Evolutionary conservation across 768 basidiomycete genomes (phyloP).

Genomic region (Trametes cubensis): DNA sequence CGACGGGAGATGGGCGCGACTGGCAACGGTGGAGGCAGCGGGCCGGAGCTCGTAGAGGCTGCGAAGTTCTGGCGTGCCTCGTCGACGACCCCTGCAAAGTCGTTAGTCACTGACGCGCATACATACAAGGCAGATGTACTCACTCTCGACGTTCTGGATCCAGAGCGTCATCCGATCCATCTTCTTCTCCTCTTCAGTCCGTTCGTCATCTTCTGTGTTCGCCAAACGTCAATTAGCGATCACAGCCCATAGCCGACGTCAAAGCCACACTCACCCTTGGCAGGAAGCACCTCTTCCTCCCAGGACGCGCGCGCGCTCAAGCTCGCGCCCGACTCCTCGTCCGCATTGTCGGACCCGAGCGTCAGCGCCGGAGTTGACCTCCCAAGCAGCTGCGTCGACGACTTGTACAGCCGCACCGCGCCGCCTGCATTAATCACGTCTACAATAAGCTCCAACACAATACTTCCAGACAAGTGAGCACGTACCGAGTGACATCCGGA

Average conservation of each 20-base stretch:
- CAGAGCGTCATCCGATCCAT: constrained; percentile 76
- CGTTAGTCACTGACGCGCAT: not conserved
- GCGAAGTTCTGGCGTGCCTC: constrained; percentile 79
- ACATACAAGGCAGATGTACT: constrained; percentile 35
- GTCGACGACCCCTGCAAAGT: constrained; percentile 71
- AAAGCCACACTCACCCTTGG: constrained; percentile 43
- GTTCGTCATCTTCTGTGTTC: constrained; percentile 37
- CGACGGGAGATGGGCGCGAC: constrained; percentile 58
- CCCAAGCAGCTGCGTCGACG: constrained; percentile 43
- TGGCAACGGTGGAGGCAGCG: constrained; percentile 61
- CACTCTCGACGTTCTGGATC: constrained; percentile 85
- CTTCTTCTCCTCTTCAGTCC: constrained; percentile 53
- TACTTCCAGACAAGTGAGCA: not conserved
- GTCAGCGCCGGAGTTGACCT: constrained; percentile 48
- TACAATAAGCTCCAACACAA: not conserved
- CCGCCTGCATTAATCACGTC: constrained; percentile 53
- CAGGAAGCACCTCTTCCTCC: constrained; percentile 50
- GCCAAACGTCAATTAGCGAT: not conserved
- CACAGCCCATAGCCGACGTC: not conserved
- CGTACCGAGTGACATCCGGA: constrained; percentile 76
- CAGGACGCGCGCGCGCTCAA: constrained; percentile 44
- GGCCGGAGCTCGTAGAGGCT: constrained; percentile 47
- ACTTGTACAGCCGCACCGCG: constrained; percentile 68
- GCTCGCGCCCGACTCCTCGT: constrained; percentile 31
- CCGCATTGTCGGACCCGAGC: constrained; percentile 42